Percentiles rank a stretch among this genome's conserved stretches.
phyloP scores from a whole-genome alignment of 1,284 basidiomycete genomes.

The Inonotus obliquus region DNA sequence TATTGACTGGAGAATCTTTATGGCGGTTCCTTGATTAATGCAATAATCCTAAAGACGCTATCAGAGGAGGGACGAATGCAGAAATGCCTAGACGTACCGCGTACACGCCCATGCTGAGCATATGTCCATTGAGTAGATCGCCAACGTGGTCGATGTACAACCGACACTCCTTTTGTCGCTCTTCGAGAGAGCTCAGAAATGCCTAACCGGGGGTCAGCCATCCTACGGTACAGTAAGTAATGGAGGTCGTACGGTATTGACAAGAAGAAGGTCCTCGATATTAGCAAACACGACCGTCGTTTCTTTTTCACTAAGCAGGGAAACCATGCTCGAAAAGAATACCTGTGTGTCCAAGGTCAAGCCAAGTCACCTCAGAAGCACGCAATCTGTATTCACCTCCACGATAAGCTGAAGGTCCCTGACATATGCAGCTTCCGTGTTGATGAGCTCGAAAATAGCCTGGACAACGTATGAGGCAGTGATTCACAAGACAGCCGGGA shows the following conservation, averaged over 20 bases:
- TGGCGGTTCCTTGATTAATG: constrained; percentile 81
- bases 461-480: constrained; percentile 24
- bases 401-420: constrained; percentile 87
- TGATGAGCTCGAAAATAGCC: constrained; percentile 89
- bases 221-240: constrained; percentile 13
- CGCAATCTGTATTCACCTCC: constrained; percentile 49
- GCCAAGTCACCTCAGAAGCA: not conserved
- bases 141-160: constrained; percentile 87
- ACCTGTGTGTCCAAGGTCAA: constrained; percentile 35
- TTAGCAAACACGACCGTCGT: constrained; percentile 88
- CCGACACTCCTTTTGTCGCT: constrained; percentile 86
- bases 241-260: constrained; percentile 63
- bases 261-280: constrained; percentile 84
- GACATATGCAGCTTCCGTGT: constrained; percentile 84
- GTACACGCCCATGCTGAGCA: constrained; percentile 76
- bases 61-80: not conserved
- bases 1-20: constrained; percentile 73
- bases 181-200: constrained; percentile 83
- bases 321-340: constrained; percentile 80
- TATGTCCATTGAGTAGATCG: constrained; percentile 74
- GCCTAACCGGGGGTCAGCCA: constrained; percentile 37
- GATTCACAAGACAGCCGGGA: not conserved
- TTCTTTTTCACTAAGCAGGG: constrained; percentile 73
- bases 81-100: constrained; percentile 49
- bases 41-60: constrained; percentile 73